Percentiles rank a stretch among this genome's conserved stretches.
Evolutionary conservation across 2,329 filamentous ascomycete genomes (phyloP).

Genomic region (Stachybotrys chlorohalonatus): DNA sequence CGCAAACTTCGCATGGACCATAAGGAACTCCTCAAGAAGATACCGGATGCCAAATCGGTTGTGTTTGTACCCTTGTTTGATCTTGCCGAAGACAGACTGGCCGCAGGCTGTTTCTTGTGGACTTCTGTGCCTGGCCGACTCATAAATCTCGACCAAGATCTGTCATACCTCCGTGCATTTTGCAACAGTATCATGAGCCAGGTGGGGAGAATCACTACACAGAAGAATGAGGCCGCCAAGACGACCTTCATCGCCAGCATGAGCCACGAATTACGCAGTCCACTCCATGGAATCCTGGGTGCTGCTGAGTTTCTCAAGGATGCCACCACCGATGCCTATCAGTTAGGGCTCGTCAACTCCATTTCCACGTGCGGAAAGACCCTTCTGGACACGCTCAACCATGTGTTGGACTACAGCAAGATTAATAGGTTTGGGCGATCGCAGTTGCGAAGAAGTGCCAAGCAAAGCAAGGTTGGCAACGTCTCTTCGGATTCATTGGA

Average conservation of each 20-base stretch:
- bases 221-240: slow-evolving; percentile 43
- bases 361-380: slow-evolving; percentile 38
- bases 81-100: slow-evolving; percentile 22
- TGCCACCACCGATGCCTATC: slow-evolving; percentile 24
- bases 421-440: slow-evolving; percentile 24
- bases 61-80: slow-evolving; percentile 27
- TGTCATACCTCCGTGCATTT: slow-evolving; percentile 24
- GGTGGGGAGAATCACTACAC: slow-evolving; percentile 42
- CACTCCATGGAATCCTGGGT: slow-evolving; percentile 47
- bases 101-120: slow-evolving; percentile 26
- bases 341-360: slow-evolving; percentile 33
- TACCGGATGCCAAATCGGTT: slow-evolving; percentile 22
- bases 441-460: slow-evolving; percentile 10
- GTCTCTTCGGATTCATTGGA: slow-evolving; percentile 18
- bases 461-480: slow-evolving; percentile 9
- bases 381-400: slow-evolving; percentile 39
- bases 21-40: slow-evolving; percentile 21
- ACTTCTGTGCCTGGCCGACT: slow-evolving; percentile 21
- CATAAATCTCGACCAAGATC: slow-evolving; percentile 22
- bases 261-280: slow-evolving; percentile 47
- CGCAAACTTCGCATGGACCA: slow-evolving; percentile 16
- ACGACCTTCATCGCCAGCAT: slow-evolving; percentile 51
- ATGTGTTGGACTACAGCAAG: slow-evolving; percentile 35
- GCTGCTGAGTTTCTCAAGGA: slow-evolving; percentile 40
- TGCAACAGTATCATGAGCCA: slow-evolving; percentile 36